Percentiles rank a stretch among this genome's conserved stretches.
Evolutionary conservation across 2,329 filamentous ascomycete genomes (phyloP).

Genomic region (Mycosphaerella arachidis): DNA sequence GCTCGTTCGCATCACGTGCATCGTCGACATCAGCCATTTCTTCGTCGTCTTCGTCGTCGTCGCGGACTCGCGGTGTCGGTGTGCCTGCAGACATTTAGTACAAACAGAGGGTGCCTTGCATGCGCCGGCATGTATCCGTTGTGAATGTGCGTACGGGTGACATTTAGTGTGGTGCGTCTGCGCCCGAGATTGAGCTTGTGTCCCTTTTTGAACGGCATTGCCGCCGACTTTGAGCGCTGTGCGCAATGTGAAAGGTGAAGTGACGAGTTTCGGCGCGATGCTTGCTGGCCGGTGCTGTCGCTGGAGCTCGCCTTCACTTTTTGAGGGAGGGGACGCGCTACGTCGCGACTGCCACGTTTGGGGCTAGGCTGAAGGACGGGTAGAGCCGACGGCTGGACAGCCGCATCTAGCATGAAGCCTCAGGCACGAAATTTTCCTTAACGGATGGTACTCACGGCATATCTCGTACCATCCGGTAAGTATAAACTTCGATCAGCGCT

Average conservation of each 20-base stretch:
- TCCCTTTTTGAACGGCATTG: slow-evolving; percentile 29
- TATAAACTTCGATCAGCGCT: not conserved
- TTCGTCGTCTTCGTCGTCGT: slow-evolving; percentile 28
- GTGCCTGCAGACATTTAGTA: slow-evolving; percentile 18
- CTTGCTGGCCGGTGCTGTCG: not conserved
- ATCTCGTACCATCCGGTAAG: not conserved
- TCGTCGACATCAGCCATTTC: slow-evolving; percentile 31
- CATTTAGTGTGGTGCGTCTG: slow-evolving; percentile 21
- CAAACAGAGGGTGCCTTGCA: slow-evolving; percentile 2
- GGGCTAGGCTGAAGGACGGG: not conserved
- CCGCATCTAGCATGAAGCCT: not conserved
- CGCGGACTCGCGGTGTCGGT: slow-evolving; percentile 19
- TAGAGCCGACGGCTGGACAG: not conserved
- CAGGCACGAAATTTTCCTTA: not conserved
- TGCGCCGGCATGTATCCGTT: not conserved
- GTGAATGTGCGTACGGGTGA: slow-evolving; percentile 12
- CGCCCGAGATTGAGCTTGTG: slow-evolving; percentile 22
- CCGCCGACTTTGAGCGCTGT: not conserved
- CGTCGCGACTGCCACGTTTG: not conserved
- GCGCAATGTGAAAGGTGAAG: slow-evolving; percentile 3
- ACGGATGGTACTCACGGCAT: no score
- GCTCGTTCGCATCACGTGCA: slow-evolving; percentile 21
- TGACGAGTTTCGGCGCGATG: not conserved
- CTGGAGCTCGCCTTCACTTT: not conserved
- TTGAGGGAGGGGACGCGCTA: not conserved